Conservation (phyloP, 805 yeast genomes). For the Metschnikowia chrysomelidarum region DNA sequence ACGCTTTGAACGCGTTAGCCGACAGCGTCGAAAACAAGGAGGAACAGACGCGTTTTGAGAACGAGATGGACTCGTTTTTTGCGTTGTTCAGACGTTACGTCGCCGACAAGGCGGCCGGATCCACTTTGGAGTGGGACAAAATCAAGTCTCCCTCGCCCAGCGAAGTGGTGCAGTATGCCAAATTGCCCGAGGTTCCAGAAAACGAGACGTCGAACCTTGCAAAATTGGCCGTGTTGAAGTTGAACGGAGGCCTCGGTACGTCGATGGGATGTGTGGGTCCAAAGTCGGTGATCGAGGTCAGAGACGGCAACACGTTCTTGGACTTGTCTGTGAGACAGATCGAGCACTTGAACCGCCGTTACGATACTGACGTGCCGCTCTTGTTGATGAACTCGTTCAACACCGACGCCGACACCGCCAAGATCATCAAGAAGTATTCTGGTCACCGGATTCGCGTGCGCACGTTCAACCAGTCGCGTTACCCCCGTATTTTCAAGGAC, state of each 20-base stretch:
- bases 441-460: slow-evolving; percentile 93
- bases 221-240: slow-evolving; percentile 91
- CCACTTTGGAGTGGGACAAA: slow-evolving; percentile 89
- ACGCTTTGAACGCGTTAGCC: slow-evolving; percentile 83
- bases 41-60: slow-evolving; percentile 63
- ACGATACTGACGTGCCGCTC: slow-evolving; percentile 91
- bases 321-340: slow-evolving; percentile 96
- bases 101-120: slow-evolving; percentile 82
- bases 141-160: slow-evolving; percentile 86
- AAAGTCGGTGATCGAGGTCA: slow-evolving; percentile 94
- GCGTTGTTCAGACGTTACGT: slow-evolving; percentile 90
- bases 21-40: slow-evolving; percentile 67
- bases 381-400: slow-evolving; percentile 98
- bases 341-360: slow-evolving; percentile 86
- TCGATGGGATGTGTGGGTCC: slow-evolving; percentile 99
- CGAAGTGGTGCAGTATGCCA: slow-evolving; percentile 80
- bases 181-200: slow-evolving; percentile 34
- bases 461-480: slow-evolving; percentile 97
- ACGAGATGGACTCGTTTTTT: slow-evolving; percentile 92
- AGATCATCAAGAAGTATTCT: slow-evolving; percentile 92
- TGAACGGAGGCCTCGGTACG: slow-evolving; percentile 98
- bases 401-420: slow-evolving; percentile 93
- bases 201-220: slow-evolving; percentile 49
- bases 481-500: slow-evolving; percentile 93
- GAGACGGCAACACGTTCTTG: slow-evolving; percentile 96